Evolutionary conservation across 176 grass and related monocot genomes (phyloP).

Genomic region (Chrysopogon serrulatus): DNA sequence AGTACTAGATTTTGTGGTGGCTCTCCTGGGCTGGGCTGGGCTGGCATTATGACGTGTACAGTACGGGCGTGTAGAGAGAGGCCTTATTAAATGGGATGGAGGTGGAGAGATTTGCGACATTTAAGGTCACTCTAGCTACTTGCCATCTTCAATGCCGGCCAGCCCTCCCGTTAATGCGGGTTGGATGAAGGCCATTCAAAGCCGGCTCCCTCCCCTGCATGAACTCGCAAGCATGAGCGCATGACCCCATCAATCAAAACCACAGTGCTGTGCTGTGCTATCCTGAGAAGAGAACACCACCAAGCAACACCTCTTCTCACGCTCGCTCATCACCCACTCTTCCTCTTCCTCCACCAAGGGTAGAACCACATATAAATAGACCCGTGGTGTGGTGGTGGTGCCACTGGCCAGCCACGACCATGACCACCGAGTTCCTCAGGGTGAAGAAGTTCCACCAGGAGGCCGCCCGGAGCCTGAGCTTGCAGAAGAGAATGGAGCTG

Average conservation of each 20-base stretch:
- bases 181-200: slow-evolving; percentile 87
- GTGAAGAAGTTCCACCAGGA: slow-evolving; percentile 14
- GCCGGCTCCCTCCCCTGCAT: slow-evolving; percentile 41
- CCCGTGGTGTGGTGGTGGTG: background rate
- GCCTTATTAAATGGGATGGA: slow-evolving; percentile 64
- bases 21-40: slow-evolving; percentile 28
- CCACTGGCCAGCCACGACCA: slow-evolving; percentile 7
- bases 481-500: slow-evolving; percentile 29
- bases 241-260: slow-evolving; percentile 68
- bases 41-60: slow-evolving; percentile 54
- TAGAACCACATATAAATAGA: background rate
- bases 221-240: background rate
- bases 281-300: background rate
- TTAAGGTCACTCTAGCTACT: slow-evolving; percentile 76
- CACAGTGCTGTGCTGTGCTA: background rate
- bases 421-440: slow-evolving; percentile 38
- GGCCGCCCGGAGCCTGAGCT: background rate
- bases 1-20: slow-evolving; percentile 45
- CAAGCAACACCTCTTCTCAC: background rate
- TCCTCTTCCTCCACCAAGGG: background rate
- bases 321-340: background rate
- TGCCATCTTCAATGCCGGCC: slow-evolving; percentile 76
- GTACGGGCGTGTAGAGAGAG: slow-evolving; percentile 39
- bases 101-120: slow-evolving; percentile 85
- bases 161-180: slow-evolving; percentile 69